A percentile compares a stretch with the other conserved stretches of the same genome.
These are phyloP conservation scores for Panaeolus papilionaceus DNA, from an alignment of 768 basidiomycete genomes.

Conservation along the genomic window DNA sequence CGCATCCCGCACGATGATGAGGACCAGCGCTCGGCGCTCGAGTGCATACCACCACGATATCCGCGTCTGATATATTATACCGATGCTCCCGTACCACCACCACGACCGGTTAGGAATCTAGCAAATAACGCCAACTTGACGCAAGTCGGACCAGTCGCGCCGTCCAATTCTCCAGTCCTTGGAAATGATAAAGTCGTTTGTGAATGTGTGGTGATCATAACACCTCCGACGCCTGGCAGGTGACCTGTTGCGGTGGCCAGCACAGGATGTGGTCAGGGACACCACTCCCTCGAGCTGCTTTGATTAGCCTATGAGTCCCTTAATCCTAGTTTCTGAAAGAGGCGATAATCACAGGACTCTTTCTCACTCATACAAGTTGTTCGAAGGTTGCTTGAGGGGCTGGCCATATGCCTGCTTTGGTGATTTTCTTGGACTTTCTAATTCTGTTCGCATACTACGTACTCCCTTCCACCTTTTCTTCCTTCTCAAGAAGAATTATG, in stretches of 20 bases:
- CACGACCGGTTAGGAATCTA: background rate
- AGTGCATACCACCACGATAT: background rate
- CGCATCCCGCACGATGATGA: background rate
- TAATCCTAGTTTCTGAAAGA: no score
- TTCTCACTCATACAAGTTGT: background rate
- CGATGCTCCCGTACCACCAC: background rate
- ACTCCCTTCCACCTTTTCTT: no score
- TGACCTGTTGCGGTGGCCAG: background rate
- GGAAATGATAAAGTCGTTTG: constrained; percentile 17
- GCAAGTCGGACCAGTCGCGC: constrained; percentile 15
- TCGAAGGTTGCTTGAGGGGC: background rate
- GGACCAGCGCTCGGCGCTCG: background rate
- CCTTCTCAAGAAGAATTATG: background rate
- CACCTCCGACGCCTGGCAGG: constrained; percentile 27
- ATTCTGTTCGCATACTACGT: background rate
- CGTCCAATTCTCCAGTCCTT: constrained; percentile 19
- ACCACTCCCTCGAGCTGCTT: background rate
- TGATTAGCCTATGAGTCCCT: background rate
- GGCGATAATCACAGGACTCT: no score
- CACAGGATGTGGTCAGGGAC: background rate
- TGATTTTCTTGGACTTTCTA: background rate
- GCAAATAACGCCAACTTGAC: background rate
- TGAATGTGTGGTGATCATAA: constrained; percentile 23
- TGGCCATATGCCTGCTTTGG: no score
- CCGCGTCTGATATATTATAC: constrained; percentile 7